Evolutionary conservation across 164 flowering plant species (phyloP).

Genomic region (Umbellularia californica): DNA sequence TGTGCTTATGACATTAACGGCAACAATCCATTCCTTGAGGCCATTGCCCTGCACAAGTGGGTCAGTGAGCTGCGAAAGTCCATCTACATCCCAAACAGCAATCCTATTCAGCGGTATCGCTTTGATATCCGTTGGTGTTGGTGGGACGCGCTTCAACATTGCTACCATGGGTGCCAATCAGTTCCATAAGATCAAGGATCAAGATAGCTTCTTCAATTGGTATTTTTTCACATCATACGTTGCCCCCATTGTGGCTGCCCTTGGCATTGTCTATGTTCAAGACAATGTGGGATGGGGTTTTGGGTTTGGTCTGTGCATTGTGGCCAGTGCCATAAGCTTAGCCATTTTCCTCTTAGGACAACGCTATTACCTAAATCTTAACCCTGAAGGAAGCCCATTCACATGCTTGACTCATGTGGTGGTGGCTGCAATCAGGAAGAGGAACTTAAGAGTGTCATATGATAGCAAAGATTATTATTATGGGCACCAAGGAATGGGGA

Average conservation of each 20-base stretch:
- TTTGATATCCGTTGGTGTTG: conserved; percentile 26
- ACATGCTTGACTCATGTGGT: conserved; percentile 32
- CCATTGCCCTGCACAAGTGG: conserved; percentile 32
- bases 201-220: conserved; percentile 50
- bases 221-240: conserved; percentile 28
- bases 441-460: conserved; percentile 7
- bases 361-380: conserved; percentile 16
- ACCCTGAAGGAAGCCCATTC: conserved; percentile 44
- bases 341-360: conserved; percentile 30
- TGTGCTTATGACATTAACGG: conserved; percentile 34
- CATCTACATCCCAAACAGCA: conserved; percentile 24
- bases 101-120: conserved; percentile 24
- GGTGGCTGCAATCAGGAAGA: conserved; percentile 33
- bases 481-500: not conserved
- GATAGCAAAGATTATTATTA: conserved; percentile 17
- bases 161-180: conserved; percentile 51
- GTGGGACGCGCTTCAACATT: conserved; percentile 36
- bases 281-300: conserved; percentile 47
- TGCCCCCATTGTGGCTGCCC: conserved; percentile 9
- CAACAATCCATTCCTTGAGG: conserved; percentile 28
- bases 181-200: conserved; percentile 27
- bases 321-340: conserved; percentile 19
- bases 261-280: conserved; percentile 37
- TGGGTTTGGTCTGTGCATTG: conserved; percentile 36
- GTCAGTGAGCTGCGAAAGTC: conserved; percentile 1